Evolutionary conservation across 352 stramenopile species (phyloP), one percentile per base, ranked within the genome.

Genomic region (Globisporangium rhizosaccharum): DNA sequence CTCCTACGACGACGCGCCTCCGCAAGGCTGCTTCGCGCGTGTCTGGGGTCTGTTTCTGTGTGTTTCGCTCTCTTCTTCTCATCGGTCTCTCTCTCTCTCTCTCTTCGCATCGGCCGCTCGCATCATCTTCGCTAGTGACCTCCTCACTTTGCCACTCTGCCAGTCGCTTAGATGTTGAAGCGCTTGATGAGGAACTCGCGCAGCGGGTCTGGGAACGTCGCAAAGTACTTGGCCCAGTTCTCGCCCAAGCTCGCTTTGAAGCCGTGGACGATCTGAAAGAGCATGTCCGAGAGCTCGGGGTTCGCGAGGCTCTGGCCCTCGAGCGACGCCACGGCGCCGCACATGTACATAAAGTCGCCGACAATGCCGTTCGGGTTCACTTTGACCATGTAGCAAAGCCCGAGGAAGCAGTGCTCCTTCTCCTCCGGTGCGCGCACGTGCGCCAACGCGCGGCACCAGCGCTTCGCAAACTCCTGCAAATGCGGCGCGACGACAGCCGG

Each of bases 341-440:
- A 94, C 81, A 96, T 91, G 70, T 90, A 92, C 84, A 96, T 94
- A 56, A 96, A 96, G 53, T 96, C 84, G 12, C 81, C 71, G 11
- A 96, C 77, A 48, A 94, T 94, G 33, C 82, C 84, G 59, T 88
- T 90, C 61, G 88, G 88, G 68, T 97, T 96, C 30, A 88, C 72
- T 71, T 95, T 90, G 57, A 97, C 85, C 75, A 97, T 92, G 68
- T 96, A 92, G 71, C 88, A 96, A 7, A 97, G 68, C 0, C 88
- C 88, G 46, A 94, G 57, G 51, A 97, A 97, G 61, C 85, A 94
- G 61, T 94, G 83, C 66, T 97, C 88, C 66, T 96, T 95, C 68
- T 97, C 88, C 58, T 90, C 79, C 0, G 71, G 81, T 14, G 91
- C 83, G 18, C 85, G 76, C 47, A 97, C 79, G 59, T 94, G 83